Evolutionary conservation across 2,329 filamentous ascomycete genomes (phyloP).

Genomic region (Paramyrothecium sp.): DNA sequence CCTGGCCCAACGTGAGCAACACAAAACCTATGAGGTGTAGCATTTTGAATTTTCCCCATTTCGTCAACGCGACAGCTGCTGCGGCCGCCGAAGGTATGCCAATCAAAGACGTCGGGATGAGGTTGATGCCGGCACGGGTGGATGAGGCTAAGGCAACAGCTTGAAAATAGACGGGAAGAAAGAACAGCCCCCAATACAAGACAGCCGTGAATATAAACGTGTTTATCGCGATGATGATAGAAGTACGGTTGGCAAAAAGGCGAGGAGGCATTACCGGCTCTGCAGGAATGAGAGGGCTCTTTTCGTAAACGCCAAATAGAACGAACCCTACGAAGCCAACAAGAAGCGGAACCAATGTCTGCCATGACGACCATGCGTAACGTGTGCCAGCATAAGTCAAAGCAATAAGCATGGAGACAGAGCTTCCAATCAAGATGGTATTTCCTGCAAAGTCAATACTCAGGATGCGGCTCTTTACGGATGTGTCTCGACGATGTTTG

Average conservation of each 20-base stretch:
- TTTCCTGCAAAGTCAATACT: background rate
- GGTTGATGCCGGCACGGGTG: background rate
- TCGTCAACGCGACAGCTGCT: background rate
- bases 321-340: background rate
- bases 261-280: background rate
- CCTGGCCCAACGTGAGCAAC: background rate
- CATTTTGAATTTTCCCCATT: background rate
- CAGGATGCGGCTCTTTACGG: background rate
- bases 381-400: background rate
- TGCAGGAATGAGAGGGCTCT: background rate
- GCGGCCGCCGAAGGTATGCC: background rate
- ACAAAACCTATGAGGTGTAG: background rate
- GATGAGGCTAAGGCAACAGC: background rate
- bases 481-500: background rate
- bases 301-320: background rate
- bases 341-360: background rate
- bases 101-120: background rate
- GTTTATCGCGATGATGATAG: background rate
- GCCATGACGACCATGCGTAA: background rate
- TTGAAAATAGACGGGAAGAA: background rate
- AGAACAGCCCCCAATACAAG: background rate
- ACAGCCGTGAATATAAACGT: background rate
- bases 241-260: background rate
- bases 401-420: background rate
- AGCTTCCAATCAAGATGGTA: background rate